A percentile compares a stretch with the other conserved stretches of the same genome.
Conservation (phyloP, 192 early-diverging fungal species). For the Podila verticillata region DNA sequence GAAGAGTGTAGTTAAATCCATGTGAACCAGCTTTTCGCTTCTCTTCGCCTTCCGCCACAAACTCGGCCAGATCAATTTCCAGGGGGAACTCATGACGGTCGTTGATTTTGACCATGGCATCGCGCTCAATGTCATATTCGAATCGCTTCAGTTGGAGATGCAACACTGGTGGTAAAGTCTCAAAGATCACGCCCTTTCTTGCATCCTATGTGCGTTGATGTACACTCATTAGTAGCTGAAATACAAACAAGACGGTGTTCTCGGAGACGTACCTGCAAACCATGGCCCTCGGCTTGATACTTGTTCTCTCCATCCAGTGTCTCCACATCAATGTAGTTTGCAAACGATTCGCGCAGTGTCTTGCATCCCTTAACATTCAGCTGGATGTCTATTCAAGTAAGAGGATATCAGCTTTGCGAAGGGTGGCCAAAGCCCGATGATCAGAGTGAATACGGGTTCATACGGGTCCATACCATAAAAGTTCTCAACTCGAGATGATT, state of each 20-base stretch:
- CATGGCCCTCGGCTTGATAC: constrained; percentile 94
- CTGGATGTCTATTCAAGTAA: constrained; percentile 81
- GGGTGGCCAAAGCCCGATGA: background rate
- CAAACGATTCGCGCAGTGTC: constrained; percentile 88
- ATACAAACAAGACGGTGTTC: background rate
- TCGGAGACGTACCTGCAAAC: constrained; percentile 69
- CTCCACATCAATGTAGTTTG: constrained; percentile 90
- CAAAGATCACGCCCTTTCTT: constrained; percentile 96
- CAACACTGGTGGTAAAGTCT: constrained; percentile 91
- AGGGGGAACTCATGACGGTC: constrained; percentile 96
- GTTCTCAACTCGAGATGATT: constrained; percentile 93
- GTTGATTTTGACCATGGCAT: constrained; percentile 96
- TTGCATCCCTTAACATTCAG: constrained; percentile 96
- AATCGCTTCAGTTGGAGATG: constrained; percentile 97
- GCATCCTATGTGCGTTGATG: constrained; percentile 67
- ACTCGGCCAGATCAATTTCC: constrained; percentile 87
- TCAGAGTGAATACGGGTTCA: background rate
- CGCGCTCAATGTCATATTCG: constrained; percentile 94
- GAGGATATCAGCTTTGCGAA: background rate
- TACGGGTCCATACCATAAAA: constrained; percentile 78
- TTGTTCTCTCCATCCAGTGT: constrained; percentile 96
- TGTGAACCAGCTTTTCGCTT: constrained; percentile 62
- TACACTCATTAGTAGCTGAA: too few relatives aligned
- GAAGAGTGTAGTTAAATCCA: constrained; percentile 77
- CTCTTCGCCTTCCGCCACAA: constrained; percentile 74